Percentiles rank a stretch among this genome's conserved stretches.
Conservation (phyloP, 1,284 basidiomycete species). For the Cerioporus squamosus region DNA sequence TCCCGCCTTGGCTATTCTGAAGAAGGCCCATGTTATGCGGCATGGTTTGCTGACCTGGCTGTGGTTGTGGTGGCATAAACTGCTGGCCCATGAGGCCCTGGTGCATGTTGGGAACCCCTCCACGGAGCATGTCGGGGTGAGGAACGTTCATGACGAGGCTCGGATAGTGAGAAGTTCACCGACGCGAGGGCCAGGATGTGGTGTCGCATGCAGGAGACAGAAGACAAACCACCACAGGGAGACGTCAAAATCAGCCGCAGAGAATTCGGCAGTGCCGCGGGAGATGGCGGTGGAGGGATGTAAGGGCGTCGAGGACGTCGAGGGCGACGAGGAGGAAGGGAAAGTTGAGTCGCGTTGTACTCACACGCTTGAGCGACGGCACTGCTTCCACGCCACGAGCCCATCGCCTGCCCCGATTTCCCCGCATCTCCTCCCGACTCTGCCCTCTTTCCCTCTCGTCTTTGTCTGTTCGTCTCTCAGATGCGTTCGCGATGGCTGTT, state of each 20-base stretch:
- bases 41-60: slow-evolving; percentile 39
- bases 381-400: slow-evolving; percentile 32
- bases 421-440: slow-evolving; percentile 5
- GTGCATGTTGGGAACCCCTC: slow-evolving; percentile 45
- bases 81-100: slow-evolving; percentile 43
- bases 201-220: slow-evolving; percentile 28
- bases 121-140: slow-evolving; percentile 52
- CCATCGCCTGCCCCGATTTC: slow-evolving; percentile 21
- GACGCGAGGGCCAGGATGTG: slow-evolving; percentile 19
- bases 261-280: slow-evolving; percentile 11
- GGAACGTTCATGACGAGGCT: slow-evolving; percentile 28
- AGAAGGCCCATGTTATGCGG: slow-evolving; percentile 43
- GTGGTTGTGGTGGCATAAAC: slow-evolving; percentile 45
- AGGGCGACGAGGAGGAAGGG: slow-evolving; percentile 21
- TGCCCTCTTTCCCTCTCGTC: slow-evolving; percentile 1
- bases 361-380: slow-evolving; percentile 31
- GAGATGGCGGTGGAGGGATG: slow-evolving; percentile 18
- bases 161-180: slow-evolving; percentile 12
- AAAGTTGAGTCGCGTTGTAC: slow-evolving; percentile 30
- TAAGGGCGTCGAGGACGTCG: slow-evolving; percentile 24
- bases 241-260: not conserved
- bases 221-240: not conserved
- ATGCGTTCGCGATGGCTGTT: no score
- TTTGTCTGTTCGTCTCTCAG: not conserved
- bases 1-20: slow-evolving; percentile 41